Evolutionary conservation across 257 asterid genomes (phyloP).

Genomic region (Lycium barbarum): DNA sequence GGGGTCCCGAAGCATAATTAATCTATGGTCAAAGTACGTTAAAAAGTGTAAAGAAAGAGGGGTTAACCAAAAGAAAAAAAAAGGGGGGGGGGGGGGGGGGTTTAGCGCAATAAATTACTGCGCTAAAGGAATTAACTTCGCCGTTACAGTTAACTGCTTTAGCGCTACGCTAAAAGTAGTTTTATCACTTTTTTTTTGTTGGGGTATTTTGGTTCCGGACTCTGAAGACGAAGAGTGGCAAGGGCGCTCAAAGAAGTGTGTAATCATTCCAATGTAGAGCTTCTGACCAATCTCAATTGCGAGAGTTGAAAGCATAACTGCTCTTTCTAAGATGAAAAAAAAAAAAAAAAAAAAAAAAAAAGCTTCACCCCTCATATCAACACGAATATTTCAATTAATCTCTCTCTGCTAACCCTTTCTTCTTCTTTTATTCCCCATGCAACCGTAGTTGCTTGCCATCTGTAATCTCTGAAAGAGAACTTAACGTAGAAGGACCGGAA

Average conservation of each 20-base stretch:
- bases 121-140: no score
- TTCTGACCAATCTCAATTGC: constrained; percentile 77
- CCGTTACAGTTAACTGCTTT: no score
- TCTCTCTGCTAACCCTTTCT: constrained; percentile 46
- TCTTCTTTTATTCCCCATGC: constrained; percentile 80
- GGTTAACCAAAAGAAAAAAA: no score
- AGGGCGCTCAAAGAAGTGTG: constrained; percentile 71
- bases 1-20: no score
- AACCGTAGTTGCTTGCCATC: constrained; percentile 83
- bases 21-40: no score
- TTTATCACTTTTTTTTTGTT: no score
- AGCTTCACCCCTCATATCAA: constrained; percentile 80
- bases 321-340: constrained; percentile 78
- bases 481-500: constrained; percentile 69
- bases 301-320: constrained; percentile 72
- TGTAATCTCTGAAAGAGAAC: constrained; percentile 76
- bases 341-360: no score
- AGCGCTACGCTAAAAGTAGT: no score
- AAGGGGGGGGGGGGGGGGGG: no score
- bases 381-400: constrained; percentile 63
- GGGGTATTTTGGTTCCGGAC: no score
- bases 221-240: constrained; percentile 79
- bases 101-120: no score
- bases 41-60: no score
- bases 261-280: constrained; percentile 65